phyloP scores from a whole-genome alignment of 257 asterid genomes.

The Nicotiana sylvestris region DNA sequence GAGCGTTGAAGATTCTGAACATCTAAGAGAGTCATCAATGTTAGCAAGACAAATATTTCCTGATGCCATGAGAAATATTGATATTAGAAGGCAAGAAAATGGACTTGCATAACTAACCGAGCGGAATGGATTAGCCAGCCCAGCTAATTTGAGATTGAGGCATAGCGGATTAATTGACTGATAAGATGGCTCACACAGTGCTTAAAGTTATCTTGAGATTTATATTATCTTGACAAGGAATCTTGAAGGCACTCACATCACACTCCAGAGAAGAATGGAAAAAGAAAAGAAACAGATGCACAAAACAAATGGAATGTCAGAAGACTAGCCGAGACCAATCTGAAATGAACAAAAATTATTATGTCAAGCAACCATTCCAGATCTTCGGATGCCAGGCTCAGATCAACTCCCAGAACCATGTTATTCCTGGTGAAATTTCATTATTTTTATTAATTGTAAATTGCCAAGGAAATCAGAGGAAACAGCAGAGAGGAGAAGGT shows the following conservation, averaged over 20 bases:
- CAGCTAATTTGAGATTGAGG: neutral
- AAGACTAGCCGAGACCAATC: neutral
- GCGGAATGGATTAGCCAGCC: neutral
- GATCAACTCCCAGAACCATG: no score
- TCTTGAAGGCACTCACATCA: neutral
- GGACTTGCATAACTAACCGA: neutral
- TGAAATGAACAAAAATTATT: neutral
- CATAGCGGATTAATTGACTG: neutral
- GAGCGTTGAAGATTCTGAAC: neutral
- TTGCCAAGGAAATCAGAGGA: no score
- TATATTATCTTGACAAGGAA: neutral
- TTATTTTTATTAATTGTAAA: no score
- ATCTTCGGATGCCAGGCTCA: neutral
- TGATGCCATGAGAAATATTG: neutral
- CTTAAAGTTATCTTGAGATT: neutral
- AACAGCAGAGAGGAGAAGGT: no score
- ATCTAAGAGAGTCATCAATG: slow-evolving; percentile 1
- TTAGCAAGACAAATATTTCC: neutral
- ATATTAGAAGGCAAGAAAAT: neutral
- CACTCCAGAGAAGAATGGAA: neutral
- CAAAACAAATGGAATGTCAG: neutral
- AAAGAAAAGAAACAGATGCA: neutral
- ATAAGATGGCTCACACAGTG: neutral
- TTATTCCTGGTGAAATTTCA: no score
- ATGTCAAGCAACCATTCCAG: neutral